Conservation (phyloP, 163 green algal genomes). For the Dunaliella salina region DNA sequence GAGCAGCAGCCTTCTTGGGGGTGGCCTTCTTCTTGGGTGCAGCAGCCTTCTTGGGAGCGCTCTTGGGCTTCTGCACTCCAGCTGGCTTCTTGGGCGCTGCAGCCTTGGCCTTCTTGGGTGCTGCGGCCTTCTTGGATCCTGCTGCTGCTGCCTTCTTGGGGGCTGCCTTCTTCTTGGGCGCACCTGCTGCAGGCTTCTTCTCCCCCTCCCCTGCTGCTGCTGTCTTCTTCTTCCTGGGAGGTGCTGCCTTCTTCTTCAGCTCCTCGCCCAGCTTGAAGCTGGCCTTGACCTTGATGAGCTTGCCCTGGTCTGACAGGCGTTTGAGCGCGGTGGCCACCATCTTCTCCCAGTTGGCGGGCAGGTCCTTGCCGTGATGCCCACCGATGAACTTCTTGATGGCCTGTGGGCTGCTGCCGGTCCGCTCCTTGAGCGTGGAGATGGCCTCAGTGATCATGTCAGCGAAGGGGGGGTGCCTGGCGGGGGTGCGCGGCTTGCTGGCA, state of each 20-base stretch:
- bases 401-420: slow-evolving; percentile 18
- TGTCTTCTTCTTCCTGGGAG: background rate
- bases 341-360: slow-evolving; percentile 27
- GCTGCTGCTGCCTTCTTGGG: slow-evolving; percentile 12
- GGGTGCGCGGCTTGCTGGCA: background rate
- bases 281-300: slow-evolving; percentile 23
- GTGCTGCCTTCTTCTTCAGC: background rate
- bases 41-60: background rate
- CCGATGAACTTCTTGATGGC: slow-evolving; percentile 34
- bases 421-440: slow-evolving; percentile 13
- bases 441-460: background rate
- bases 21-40: background rate
- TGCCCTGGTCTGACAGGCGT: slow-evolving; percentile 21
- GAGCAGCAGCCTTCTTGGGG: background rate
- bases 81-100: slow-evolving; percentile 2
- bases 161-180: background rate
- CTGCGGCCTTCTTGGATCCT: slow-evolving; percentile 8
- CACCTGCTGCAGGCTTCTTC: background rate
- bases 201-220: background rate
- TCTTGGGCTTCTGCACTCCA: background rate
- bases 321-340: slow-evolving; percentile 16
- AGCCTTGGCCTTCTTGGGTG: slow-evolving; percentile 18
- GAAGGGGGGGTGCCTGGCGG: slow-evolving; percentile 7
- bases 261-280: slow-evolving; percentile 14
- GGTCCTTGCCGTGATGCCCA: slow-evolving; percentile 26